These are phyloP conservation scores for Ogataea methylovora DNA, from an alignment of 805 yeast genomes.

Conservation along the genomic window DNA sequence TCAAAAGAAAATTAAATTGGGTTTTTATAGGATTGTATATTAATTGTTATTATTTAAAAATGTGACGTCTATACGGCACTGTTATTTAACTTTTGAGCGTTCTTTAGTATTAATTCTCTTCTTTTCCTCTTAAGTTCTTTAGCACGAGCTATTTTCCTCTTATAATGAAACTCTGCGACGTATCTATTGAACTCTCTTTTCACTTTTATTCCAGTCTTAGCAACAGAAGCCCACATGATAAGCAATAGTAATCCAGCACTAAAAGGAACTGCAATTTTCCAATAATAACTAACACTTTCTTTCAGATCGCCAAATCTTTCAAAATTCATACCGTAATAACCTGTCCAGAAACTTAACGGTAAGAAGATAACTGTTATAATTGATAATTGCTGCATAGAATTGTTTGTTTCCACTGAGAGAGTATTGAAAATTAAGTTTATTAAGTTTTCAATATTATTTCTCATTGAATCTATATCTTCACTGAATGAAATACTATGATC, in stretches of 20 bases:
- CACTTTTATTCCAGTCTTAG: background rate
- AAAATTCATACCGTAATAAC: slow-evolving; percentile 55
- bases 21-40: too few relatives aligned
- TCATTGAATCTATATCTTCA: slow-evolving; percentile 49
- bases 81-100: too few relatives aligned
- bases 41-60: too few relatives aligned
- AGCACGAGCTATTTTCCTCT: too few relatives aligned
- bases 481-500: slow-evolving; percentile 47
- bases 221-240: slow-evolving; percentile 22
- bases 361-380: slow-evolving; percentile 51
- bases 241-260: slow-evolving; percentile 27
- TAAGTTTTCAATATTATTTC: slow-evolving; percentile 41
- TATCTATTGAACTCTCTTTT: background rate
- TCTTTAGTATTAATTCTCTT: too few relatives aligned
- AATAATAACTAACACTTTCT: slow-evolving; percentile 33
- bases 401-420: slow-evolving; percentile 46
- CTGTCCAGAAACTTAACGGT: slow-evolving; percentile 54
- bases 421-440: slow-evolving; percentile 50
- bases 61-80: too few relatives aligned
- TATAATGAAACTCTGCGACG: background rate
- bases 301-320: slow-evolving; percentile 31
- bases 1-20: too few relatives aligned
- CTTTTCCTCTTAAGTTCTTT: too few relatives aligned
- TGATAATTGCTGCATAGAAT: slow-evolving; percentile 46
- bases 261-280: slow-evolving; percentile 39